Percentiles rank a stretch among this genome's conserved stretches.
phyloP scores from a whole-genome alignment of 805 yeast species.

The Myxozyma neotropica region DNA sequence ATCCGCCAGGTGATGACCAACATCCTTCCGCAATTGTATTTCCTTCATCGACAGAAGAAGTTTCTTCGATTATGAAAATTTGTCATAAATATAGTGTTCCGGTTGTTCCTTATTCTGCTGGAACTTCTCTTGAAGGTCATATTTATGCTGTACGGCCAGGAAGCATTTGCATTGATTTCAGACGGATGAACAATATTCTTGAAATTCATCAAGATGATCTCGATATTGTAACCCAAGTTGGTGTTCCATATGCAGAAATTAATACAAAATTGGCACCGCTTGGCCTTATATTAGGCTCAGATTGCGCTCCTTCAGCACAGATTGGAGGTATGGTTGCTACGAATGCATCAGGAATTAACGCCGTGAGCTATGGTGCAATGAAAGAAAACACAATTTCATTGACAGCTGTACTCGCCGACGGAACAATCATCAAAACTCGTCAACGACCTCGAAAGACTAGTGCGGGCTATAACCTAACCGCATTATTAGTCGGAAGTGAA shows the following conservation, averaged over 20 bases:
- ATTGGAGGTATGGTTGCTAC: conserved; percentile 86
- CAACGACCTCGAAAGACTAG: conserved; percentile 76
- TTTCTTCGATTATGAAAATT: conserved; percentile 61
- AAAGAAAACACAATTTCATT: conserved; percentile 73
- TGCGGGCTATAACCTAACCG: conserved; percentile 81
- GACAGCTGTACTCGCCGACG: conserved; percentile 83
- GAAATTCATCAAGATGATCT: conserved; percentile 67
- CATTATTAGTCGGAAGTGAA: conserved; percentile 78
- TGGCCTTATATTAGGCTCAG: conserved; percentile 75
- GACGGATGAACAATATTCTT: conserved; percentile 62
- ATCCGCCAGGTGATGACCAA: conserved; percentile 65
- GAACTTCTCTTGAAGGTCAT: conserved; percentile 83
- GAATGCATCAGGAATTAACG: conserved; percentile 81
- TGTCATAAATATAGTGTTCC: conserved; percentile 65
- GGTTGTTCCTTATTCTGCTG: conserved; percentile 75
- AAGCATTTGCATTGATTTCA: conserved; percentile 66
- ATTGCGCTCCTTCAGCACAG: conserved; percentile 88
- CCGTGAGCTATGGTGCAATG: conserved; percentile 81
- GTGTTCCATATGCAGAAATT: conserved; percentile 78
- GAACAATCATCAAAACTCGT: conserved; percentile 74
- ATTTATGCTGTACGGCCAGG: conserved; percentile 71
- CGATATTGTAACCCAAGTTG: conserved; percentile 79
- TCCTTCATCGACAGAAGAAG: conserved; percentile 68
- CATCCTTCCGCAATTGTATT: conserved; percentile 62
- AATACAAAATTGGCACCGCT: conserved; percentile 60